Base-by-base conservation (phyloP, 2,329 filamentous ascomycete genomes). In the Pyrenochaeta sp. region DNA sequence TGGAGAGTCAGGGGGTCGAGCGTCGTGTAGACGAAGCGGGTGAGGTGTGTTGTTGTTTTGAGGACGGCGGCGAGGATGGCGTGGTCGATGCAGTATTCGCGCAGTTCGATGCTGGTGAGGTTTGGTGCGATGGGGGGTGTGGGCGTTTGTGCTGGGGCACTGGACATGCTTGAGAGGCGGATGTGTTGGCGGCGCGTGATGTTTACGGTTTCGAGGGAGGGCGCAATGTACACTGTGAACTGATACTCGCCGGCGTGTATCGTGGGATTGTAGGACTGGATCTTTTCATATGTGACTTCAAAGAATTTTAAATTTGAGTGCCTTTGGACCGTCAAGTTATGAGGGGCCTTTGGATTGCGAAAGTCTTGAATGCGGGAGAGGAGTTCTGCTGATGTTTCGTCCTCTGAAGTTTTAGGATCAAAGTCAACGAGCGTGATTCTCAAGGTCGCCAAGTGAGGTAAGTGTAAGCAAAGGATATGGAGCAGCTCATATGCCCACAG, bases 401-500 rank as follows among this genome's bases (percentile, higher is more conserved):
- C 26, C 8, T 11, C 8, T 24, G 8, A 23, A 1, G 15, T 9
- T 9, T 9, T 21, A 10, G 14, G 4, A 11, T 30, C 22, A 11
- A 29, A 23, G 5, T 19, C 35, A 15, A 38, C 19, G 8, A 29
- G 11, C 3, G 10, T 26, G 11, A 38, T 20, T 6, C 29, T 10
- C 14, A 37, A 9, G 13, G 35, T 37, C n/a, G 29, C 35, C 7
- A 30, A 4, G 14, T 28, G 29, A 11, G 26, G 11, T 3, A 30
- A 19, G 15, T 29, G 26, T 7, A 7, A 22, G 4, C 29, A 3
- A n/a, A 38, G 20, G 17, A 13, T 18, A 15, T 38, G 22, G 18
- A 38, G 13, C 4, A 38, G 18, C 35, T 38, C 35, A 13, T 30
- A 38, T 20, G 35, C 11, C 35, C 24, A 30, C 17, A 28, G 23